Conservation (phyloP, 2,329 filamentous ascomycete species). For the Torrubiellomyces zombiae region DNA sequence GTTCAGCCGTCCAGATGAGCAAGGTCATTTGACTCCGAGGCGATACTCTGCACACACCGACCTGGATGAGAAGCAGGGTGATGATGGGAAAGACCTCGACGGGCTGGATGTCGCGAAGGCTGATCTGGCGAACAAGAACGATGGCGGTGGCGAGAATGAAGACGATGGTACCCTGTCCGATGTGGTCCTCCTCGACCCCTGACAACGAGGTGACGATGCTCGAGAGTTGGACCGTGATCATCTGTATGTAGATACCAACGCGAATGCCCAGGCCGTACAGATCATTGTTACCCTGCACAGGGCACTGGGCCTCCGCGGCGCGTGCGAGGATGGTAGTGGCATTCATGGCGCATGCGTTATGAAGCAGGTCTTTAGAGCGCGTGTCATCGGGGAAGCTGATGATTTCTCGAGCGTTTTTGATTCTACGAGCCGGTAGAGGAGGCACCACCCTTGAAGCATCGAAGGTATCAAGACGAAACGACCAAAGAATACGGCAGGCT, state of each 20-base stretch:
- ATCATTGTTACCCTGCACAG: slow-evolving; percentile 9
- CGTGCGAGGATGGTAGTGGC: not conserved
- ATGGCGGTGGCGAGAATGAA: slow-evolving; percentile 8
- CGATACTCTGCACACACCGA: slow-evolving; percentile 7
- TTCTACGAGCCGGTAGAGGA: too few relatives aligned
- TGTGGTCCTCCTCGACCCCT: slow-evolving; percentile 7
- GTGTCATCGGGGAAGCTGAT: too few relatives aligned
- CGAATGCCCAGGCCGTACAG: slow-evolving; percentile 13
- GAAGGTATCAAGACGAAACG: too few relatives aligned
- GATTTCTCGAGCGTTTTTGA: too few relatives aligned
- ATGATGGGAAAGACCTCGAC: slow-evolving; percentile 10
- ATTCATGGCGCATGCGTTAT: not conserved
- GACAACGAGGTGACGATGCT: slow-evolving; percentile 6
- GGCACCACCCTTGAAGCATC: too few relatives aligned
- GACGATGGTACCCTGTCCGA: slow-evolving; percentile 9
- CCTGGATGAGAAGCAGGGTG: slow-evolving; percentile 8
- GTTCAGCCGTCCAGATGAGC: slow-evolving; percentile 7
- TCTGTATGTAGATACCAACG: slow-evolving; percentile 12
- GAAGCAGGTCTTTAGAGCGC: not conserved
- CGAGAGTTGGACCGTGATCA: slow-evolving; percentile 10
- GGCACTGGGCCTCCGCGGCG: slow-evolving; percentile 3
- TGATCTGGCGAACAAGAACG: slow-evolving; percentile 7
- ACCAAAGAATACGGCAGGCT: too few relatives aligned
- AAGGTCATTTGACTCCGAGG: slow-evolving; percentile 5
- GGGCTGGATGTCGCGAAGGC: too few relatives aligned